phyloP scores from a whole-genome alignment of 2,329 filamentous ascomycete genomes.

The Diplodia mutila region DNA sequence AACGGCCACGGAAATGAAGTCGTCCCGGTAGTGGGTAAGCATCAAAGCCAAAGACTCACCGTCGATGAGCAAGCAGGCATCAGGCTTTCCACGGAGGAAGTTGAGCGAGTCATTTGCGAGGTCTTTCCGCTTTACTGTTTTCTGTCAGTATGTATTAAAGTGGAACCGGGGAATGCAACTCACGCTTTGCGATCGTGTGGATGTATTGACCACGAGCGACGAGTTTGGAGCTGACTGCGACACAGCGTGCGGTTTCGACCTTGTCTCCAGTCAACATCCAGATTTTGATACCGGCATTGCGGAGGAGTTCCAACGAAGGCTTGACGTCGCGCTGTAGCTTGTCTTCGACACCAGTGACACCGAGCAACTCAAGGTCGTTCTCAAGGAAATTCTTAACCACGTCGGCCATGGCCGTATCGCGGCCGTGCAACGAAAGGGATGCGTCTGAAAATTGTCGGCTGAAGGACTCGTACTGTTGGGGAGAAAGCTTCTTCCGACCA shows the following conservation, averaged over 20 bases:
- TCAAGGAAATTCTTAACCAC: conserved; percentile 84
- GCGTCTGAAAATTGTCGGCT: conserved; percentile 74
- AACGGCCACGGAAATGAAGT: conserved; percentile 89
- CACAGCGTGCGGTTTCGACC: conserved; percentile 94
- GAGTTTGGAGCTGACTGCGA: conserved; percentile 91
- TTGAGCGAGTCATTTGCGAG: conserved; percentile 86
- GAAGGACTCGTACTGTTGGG: conserved; percentile 81
- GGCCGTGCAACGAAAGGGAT: conserved; percentile 75
- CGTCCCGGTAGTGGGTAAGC: conserved; percentile 76
- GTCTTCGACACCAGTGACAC: conserved; percentile 98
- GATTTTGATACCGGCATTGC: conserved; percentile 97
- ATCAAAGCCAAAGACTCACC: conserved; percentile 87
- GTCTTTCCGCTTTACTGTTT: conserved; percentile 72
- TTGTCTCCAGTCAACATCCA: conserved; percentile 99
- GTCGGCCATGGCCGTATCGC: conserved; percentile 79
- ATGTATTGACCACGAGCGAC: conserved; percentile 94
- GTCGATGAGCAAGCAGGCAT: conserved; percentile 90
- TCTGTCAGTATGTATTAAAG: conserved; percentile 27
- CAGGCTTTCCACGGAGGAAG: conserved; percentile 80
- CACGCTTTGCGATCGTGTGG: conserved; percentile 79
- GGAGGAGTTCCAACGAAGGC: conserved; percentile 87
- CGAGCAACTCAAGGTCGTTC: conserved; percentile 84
- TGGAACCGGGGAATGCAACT: conserved; percentile 24
- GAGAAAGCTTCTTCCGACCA: conserved; percentile 83
- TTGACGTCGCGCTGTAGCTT: conserved; percentile 96